Base-by-base conservation (phyloP, 306 rosid genomes). In the Rosa multiflora region DNA sequence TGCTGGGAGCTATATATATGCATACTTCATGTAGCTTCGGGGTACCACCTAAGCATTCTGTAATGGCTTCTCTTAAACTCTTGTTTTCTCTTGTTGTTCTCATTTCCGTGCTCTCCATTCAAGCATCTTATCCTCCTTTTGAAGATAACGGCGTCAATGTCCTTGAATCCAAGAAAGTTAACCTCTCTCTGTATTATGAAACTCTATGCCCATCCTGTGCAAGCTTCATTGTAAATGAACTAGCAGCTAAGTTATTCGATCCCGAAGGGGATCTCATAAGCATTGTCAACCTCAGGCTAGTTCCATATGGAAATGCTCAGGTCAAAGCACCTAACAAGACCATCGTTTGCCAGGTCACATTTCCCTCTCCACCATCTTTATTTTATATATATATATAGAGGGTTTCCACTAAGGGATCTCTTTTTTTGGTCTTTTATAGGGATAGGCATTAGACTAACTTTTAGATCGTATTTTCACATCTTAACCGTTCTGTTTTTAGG, bases 221-320 rank as follows among this genome's bases (percentile, higher is more conserved):
- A 4, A 83, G 88, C 48, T 94, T 94, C 91, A 84, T 91, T 51
- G 95, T 86, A n/a, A 88, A 92, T 58, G 86, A 87, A 76, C 81
- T 92, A 10, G 89, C 72, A 69, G 1, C 40, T 29, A 85, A 72
- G 82, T 67, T 91, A 83, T 91, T 94, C 78, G 85, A 92, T 84
- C 26, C 23, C 26, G n/a, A 55, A 10, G 85, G 83, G 6, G 93
- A 83, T 35, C 89, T 94, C 6, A 81, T 87, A 80, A 80, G 89
- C 81, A 74, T 87, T 84, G 88, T 92, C 21, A 72, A 92, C 83
- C 93, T 94, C 80, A 88, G 89, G 73, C 46, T 94, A 92, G 44
- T 92, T 14, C 99, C 99, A 5, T 94, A 96, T 93, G 99, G 97
- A 23, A 94, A 94, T 17, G 89, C 78, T 86, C 88, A 51, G 79